Evolutionary conservation across 129 eudicot genomes (phyloP).

Genomic region (Solidago caesia): DNA sequence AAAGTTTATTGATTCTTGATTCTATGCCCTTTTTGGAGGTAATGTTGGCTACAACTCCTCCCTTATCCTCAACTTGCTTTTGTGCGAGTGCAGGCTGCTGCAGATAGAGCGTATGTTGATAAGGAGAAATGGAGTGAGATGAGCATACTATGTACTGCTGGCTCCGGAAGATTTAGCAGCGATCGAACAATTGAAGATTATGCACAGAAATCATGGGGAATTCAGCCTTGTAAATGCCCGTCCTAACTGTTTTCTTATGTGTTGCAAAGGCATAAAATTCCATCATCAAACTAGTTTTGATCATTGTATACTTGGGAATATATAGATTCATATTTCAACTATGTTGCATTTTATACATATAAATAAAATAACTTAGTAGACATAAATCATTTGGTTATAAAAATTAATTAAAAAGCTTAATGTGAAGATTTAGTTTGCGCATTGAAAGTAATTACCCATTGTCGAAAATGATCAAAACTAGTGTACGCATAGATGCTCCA

Average conservation of each 20-base stretch:
- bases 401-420: neutral
- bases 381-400: neutral
- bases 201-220: slow-evolving; percentile 52
- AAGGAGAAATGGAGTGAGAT: slow-evolving; percentile 51
- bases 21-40: neutral
- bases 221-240: slow-evolving; percentile 64
- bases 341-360: neutral
- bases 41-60: too few species aligned
- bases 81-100: slow-evolving; percentile 43
- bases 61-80: neutral
- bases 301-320: slow-evolving; percentile 18
- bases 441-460: neutral
- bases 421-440: neutral
- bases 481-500: too few species aligned
- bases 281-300: slow-evolving; percentile 14
- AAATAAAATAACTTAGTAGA: neutral
- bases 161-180: slow-evolving; percentile 59
- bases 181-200: slow-evolving; percentile 60
- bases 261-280: slow-evolving; percentile 14
- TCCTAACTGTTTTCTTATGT: slow-evolving; percentile 32
- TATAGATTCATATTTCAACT: neutral
- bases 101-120: slow-evolving; percentile 50
- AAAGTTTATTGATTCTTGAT: neutral
- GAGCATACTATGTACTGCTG: slow-evolving; percentile 57
- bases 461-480: neutral